Base-by-base conservation (phyloP, 345 rosid genomes). In the Euphorbia pulcherrima region DNA sequence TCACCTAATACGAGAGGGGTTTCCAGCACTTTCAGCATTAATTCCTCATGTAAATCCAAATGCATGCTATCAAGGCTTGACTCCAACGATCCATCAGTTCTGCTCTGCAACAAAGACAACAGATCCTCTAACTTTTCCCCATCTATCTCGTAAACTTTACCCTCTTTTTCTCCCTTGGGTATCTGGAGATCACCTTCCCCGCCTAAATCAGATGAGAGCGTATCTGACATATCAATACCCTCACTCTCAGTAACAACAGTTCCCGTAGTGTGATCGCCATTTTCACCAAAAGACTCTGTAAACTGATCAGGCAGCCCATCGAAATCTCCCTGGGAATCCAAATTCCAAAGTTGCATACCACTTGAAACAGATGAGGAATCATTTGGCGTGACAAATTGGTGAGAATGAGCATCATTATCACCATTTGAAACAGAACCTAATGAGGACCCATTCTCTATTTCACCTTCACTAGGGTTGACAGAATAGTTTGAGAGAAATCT, bases 31-130 rank as follows among this genome's bases (percentile, higher is more conserved):
- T 69, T 82, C 3, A 75, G 39, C 56, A 87, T 81, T 76, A 90
- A 81, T 24, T 79, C 85, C 55, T 81, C 81, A 51, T 67, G 76
- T 61, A 87, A 79, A 63, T 66, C 73, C 53, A 90, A 21, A 68
- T 66, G 68, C 39, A 88, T 64, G 2, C 53, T 30, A 68, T 83
- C 83, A 60, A 92, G 85, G 52, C 67, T 82, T 4, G 85, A 78
- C 72, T 83, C 89, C 51, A 90, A 63, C 6, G 92, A 84, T 9
- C 78, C 88, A 9, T 86, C 97, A n/a, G 61, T 65, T 29, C 76
- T 80, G 62, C 92, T 83, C 66, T 85, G 88, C 72, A 90, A 79
- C 70, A 92, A 80, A 67, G 87, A 83, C 61, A 92, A 48, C 68
- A 92, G 77, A 62, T 67, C 75, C 68, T 86, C 89, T 5, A 88